Evolutionary conservation across 257 asterid genomes (phyloP).

Genomic region (Lycium barbarum): DNA sequence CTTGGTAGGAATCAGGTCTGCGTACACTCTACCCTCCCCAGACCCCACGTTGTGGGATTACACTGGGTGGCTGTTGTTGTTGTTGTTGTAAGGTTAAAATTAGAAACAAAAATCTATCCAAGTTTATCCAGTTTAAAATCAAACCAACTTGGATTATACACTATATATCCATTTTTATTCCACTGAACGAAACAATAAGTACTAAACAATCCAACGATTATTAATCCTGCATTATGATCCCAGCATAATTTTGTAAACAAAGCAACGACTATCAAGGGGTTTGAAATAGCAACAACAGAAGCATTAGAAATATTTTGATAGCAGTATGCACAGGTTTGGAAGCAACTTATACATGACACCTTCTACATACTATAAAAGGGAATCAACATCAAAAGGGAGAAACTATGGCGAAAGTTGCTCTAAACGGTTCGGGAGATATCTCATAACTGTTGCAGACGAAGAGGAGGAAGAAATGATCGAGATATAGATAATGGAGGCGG

Average conservation of each 20-base stretch:
- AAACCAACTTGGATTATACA: background rate
- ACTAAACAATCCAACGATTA: background rate
- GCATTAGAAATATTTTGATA: background rate
- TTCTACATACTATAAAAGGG: background rate
- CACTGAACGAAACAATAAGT: background rate
- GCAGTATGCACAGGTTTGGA: background rate
- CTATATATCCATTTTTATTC: constrained; percentile 3
- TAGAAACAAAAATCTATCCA: background rate
- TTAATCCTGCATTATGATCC: constrained; percentile 3
- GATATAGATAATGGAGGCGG: constrained; percentile 7
- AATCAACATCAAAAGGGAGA: constrained; percentile 18
- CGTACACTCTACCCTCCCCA: no score
- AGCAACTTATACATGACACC: background rate
- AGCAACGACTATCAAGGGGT: background rate
- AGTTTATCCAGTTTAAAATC: constrained; percentile 1
- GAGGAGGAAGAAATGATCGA: background rate
- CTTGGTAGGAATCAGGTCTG: no score
- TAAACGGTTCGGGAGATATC: background rate
- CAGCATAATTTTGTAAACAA: background rate
- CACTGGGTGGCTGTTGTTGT: no score
- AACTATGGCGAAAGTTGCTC: background rate
- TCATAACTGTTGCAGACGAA: background rate
- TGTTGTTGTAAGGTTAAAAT: background rate
- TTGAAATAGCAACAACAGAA: background rate
- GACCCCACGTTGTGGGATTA: no score